Evolutionary conservation across 345 rosid genomes (phyloP), one percentile per base, ranked within the genome.

Genomic region (Alliaria petiolata): DNA sequence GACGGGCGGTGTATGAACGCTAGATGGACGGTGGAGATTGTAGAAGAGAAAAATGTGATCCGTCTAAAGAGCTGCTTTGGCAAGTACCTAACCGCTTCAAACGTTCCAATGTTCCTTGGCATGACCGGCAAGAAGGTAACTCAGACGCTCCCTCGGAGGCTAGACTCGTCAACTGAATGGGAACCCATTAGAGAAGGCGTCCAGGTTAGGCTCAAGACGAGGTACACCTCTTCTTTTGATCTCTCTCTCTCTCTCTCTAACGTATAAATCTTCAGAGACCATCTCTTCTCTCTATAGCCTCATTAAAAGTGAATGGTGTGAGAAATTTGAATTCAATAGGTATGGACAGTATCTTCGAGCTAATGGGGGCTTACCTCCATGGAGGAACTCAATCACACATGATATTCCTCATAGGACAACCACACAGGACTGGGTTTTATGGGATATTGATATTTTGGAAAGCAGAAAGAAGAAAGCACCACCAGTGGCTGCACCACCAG

Each of bases 321-420:
- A 40, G 57, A 51, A 2, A 6, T 43, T 51, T 59, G 34, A 40
- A 31, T 58, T 66, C 6, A 11, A 42, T 46, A 76, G 80, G 76
- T 78, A 76, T 25, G 93, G 97, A 14, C 79, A 80, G 56, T 89
- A 74, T 65, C 75, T 93, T 60, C 85, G 92, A 0, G 98, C 93
- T 5, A 89, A 92, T 11, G 89, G 85, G 0, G 86, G 92, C 28
- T 20, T 88, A 14, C 96, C 98, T 0, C 97, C 96, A 0, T 88
- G 97, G 98, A 83, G 96, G 70, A 85, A 91, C 65, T 83, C 87
- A 2, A 62, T 90, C 36, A 89, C 93, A 0, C 96, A 93, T 44
- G 97, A 89, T 40, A 74, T 84, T 31, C 84, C 97, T 9, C 85
- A 82, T 30, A 81, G 96, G 65, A 34, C 82, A 43, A 11, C 83